phyloP scores from a whole-genome alignment of 805 yeast genomes.

The Zygoascus flipseniorum region DNA sequence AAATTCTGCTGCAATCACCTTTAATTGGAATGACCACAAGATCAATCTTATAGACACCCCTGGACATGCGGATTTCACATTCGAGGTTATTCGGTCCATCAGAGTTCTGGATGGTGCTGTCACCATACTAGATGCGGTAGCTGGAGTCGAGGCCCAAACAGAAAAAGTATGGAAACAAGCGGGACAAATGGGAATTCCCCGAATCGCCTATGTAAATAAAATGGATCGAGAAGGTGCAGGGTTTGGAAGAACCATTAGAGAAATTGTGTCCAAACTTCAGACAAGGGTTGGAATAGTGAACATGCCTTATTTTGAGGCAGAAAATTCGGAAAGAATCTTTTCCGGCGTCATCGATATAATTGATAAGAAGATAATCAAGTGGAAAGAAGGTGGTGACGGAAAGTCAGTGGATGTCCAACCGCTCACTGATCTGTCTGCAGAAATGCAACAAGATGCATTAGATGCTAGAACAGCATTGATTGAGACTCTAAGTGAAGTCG shows the following conservation, averaged over 20 bases:
- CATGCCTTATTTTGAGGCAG: conserved; percentile 59
- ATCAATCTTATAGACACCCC: conserved; percentile 94
- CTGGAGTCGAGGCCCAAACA: conserved; percentile 97
- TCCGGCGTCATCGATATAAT: conserved; percentile 71
- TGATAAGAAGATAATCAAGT: conserved; percentile 46
- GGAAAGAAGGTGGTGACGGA: conserved; percentile 40
- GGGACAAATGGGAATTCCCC: conserved; percentile 55
- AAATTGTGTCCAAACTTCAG: conserved; percentile 64
- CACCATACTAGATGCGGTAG: conserved; percentile 87
- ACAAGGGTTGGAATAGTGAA: conserved; percentile 71
- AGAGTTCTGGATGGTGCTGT: conserved; percentile 93
- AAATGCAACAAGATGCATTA: conserved; percentile 13
- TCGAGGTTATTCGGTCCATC: conserved; percentile 83
- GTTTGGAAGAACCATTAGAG: conserved; percentile 79
- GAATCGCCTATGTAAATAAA: conserved; percentile 75
- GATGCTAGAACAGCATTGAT: conserved; percentile 63
- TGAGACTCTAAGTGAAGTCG: conserved; percentile 76
- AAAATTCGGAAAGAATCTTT: conserved; percentile 35
- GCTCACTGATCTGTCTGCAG: conserved; percentile 25
- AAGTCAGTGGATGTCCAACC: conserved; percentile 41
- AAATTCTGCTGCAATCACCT: conserved; percentile 90
- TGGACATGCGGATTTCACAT: conserved; percentile 96
- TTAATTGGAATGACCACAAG: conserved; percentile 71
- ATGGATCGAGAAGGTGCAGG: conserved; percentile 98
- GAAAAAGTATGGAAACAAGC: conserved; percentile 96